These are phyloP conservation scores for Phytophthora cryptogea DNA, from an alignment of 352 stramenopile genomes.

Conservation along the genomic window DNA sequence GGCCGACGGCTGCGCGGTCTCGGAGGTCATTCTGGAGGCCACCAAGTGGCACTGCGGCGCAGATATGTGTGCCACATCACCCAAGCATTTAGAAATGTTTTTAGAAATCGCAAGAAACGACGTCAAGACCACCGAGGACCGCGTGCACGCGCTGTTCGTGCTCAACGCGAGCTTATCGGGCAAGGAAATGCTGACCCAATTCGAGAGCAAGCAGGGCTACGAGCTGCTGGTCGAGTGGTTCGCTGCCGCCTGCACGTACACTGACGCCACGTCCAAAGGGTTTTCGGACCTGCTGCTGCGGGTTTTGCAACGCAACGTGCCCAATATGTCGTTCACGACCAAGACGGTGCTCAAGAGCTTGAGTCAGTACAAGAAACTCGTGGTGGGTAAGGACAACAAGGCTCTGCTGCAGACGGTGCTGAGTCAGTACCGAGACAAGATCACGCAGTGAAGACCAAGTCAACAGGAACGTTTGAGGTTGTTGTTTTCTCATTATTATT, in stretches of 20 bases:
- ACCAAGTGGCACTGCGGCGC: conserved; percentile 46
- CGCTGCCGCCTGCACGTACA: conserved; percentile 44
- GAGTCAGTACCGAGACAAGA: conserved; percentile 39
- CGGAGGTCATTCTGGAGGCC: conserved; percentile 42
- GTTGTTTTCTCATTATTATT: conserved; percentile 23
- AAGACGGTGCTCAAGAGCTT: conserved; percentile 47
- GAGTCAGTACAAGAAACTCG: conserved; percentile 29
- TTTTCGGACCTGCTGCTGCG: conserved; percentile 59
- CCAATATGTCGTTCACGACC: conserved; percentile 46
- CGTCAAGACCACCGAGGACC: conserved; percentile 56
- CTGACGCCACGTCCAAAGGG: conserved; percentile 50
- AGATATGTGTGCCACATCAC: conserved; percentile 40
- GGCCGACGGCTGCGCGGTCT: conserved; percentile 45
- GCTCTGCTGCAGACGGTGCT: conserved; percentile 45
- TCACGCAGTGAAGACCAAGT: conserved; percentile 16
- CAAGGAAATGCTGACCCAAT: conserved; percentile 41
- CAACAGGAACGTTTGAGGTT: neutral
- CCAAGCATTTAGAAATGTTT: conserved; percentile 45
- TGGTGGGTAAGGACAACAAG: conserved; percentile 54
- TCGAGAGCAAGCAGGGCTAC: conserved; percentile 67
- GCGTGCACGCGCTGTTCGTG: conserved; percentile 60
- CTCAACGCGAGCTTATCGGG: conserved; percentile 52
- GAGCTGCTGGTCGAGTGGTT: conserved; percentile 66
- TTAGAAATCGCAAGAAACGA: conserved; percentile 36
- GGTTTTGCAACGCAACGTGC: conserved; percentile 58